Evolutionary conservation across 805 yeast species (phyloP).

Genomic region (Lipomyces kockii): DNA sequence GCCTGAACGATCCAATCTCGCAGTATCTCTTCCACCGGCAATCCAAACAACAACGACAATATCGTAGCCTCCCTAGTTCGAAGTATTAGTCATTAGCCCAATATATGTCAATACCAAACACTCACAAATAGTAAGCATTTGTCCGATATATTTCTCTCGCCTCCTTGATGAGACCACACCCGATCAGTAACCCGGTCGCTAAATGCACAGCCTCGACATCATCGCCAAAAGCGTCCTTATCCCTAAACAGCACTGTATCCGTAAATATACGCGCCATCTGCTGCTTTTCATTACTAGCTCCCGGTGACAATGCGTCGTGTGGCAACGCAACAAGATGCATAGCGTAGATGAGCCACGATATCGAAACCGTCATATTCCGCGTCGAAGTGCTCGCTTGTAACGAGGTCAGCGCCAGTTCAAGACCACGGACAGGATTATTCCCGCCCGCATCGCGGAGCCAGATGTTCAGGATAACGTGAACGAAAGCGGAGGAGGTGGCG

Average conservation of each 20-base stretch:
- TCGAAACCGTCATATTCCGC: conserved; percentile 33
- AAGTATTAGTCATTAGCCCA: background rate
- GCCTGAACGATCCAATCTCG: conserved; percentile 27
- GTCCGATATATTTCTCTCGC: conserved; percentile 26
- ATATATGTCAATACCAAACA: background rate
- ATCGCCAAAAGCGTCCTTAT: conserved; percentile 31
- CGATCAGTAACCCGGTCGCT: conserved; percentile 34
- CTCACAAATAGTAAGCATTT: conserved; percentile 29
- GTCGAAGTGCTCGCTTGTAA: conserved; percentile 17
- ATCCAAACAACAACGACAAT: conserved; percentile 26
- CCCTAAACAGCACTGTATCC: conserved; percentile 26
- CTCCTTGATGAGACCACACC: conserved; percentile 22
- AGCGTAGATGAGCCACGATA: conserved; percentile 33
- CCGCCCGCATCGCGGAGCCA: conserved; percentile 26
- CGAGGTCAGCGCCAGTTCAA: conserved; percentile 8
- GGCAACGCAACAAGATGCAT: conserved; percentile 20
- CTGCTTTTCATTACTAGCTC: background rate
- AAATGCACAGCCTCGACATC: conserved; percentile 37
- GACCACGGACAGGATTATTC: conserved; percentile 1
- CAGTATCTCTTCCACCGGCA: conserved; percentile 19
- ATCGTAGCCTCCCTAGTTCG: conserved; percentile 26
- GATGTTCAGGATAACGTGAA: conserved; percentile 17
- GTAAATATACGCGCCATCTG: conserved; percentile 21
- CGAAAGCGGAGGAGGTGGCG: conserved; percentile 3
- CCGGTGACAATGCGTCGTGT: background rate